Evolutionary conservation across 2,329 filamentous ascomycete species (phyloP).

Genomic region (Venturiaceae sp.): DNA sequence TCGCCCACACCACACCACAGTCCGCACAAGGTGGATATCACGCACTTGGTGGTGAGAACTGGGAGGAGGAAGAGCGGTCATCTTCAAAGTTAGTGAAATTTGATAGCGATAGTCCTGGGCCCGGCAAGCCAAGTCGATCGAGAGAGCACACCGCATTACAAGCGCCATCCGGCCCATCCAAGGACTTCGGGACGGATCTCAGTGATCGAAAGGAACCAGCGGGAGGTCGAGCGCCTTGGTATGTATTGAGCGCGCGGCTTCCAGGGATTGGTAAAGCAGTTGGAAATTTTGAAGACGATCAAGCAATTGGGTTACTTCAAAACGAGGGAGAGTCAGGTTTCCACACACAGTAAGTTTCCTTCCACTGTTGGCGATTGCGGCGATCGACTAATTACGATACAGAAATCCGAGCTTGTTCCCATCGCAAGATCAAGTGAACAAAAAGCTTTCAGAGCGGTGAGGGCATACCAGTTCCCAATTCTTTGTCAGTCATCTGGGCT

Average conservation of each 20-base stretch:
- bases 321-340: background rate
- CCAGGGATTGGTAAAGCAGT: background rate
- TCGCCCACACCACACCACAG: background rate
- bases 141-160: background rate
- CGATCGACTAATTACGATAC: background rate
- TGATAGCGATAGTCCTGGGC: background rate
- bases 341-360: background rate
- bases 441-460: background rate
- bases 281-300: background rate
- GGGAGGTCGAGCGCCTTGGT: conserved; percentile 1
- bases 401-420: background rate
- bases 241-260: conserved; percentile 1
- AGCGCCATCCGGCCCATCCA: background rate
- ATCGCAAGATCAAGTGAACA: background rate
- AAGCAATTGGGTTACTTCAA: background rate
- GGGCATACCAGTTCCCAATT: background rate
- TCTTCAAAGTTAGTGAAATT: background rate
- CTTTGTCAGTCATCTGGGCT: background rate
- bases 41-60: background rate
- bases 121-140: background rate
- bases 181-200: background rate
- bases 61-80: background rate
- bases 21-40: background rate
- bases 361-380: background rate
- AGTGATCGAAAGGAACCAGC: background rate